Conservation (phyloP, 768 basidiomycete species). For the Collybia sordida region DNA sequence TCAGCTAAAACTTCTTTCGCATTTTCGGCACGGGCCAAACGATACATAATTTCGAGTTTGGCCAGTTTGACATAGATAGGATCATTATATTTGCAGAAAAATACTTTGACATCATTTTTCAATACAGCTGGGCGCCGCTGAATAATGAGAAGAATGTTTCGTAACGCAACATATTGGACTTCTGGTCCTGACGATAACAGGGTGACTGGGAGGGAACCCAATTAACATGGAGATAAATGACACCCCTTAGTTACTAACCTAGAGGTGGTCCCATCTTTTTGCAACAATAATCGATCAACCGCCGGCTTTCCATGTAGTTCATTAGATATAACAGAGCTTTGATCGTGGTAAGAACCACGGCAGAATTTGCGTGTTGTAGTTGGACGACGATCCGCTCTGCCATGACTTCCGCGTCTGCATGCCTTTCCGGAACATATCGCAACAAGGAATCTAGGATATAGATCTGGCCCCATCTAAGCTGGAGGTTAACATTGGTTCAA, state of each 20-base stretch:
- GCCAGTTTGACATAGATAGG: constrained; percentile 99
- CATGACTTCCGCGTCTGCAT: constrained; percentile 88
- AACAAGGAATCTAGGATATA: constrained; percentile 95
- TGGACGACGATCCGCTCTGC: constrained; percentile 95
- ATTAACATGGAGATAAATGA: constrained; percentile 6
- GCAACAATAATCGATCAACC: constrained; percentile 85
- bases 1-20: constrained; percentile 91
- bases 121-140: constrained; percentile 90
- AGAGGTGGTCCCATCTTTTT: constrained; percentile 98
- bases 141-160: constrained; percentile 96
- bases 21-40: constrained; percentile 93
- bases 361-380: constrained; percentile 97
- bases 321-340: constrained; percentile 94
- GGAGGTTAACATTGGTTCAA: constrained; percentile 1
- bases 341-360: constrained; percentile 98
- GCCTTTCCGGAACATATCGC: constrained; percentile 88
- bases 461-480: constrained; percentile 91
- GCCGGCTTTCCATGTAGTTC: constrained; percentile 97
- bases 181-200: constrained; percentile 95
- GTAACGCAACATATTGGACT: constrained; percentile 96
- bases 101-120: constrained; percentile 97
- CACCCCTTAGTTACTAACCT: constrained; percentile 50
- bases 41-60: constrained; percentile 98
- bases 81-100: constrained; percentile 99
- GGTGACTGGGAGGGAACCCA: constrained; percentile 58